Evolutionary conservation across 1,284 basidiomycete genomes (phyloP), one percentile per base, ranked within the genome.

Genomic region (Gomphus bonarii): DNA sequence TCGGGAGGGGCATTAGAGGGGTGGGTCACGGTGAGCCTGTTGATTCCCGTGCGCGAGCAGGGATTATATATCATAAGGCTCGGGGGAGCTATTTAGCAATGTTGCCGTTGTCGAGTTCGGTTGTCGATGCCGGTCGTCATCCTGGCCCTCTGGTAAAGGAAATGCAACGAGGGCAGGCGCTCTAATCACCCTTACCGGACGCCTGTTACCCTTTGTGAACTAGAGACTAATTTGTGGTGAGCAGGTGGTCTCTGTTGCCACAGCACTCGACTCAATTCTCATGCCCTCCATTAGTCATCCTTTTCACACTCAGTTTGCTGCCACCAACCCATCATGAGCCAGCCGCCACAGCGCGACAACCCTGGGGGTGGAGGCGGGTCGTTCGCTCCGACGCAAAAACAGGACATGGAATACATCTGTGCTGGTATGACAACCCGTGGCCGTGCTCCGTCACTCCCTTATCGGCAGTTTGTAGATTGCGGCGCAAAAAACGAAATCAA

Each of bases 401-500:
- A 81, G 63, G 82, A 85, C 3, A 89, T 91, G 84, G 88, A 95
- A 70, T 97, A 97, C 67, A 82, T 93, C 56, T 97, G 94, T 68
- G 94, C 93, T 66, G 92, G 92, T 92, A 69, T 61, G 81, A 66
- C 53, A 30, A 30, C 25, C 7, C 11, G 2, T 48, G 5, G 12
- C 25, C 2, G 20, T 20, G n/a, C 25, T 48, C 16, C 16, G 10
- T n/a, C 25, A 31, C 9, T 6, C 25, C 14, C 46, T 60, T 59
- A 54, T 12, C 8, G 18, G 42, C 42, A 1, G 20, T 12, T 28
- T 53, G 48, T 62, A 97, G 95, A 98, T 71, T 98, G 95, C 70
- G 91, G 92, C 59, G 88, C 88, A 3, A 89, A 91, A 73, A 97
- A 97, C 69, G 85, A 90, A 66, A 95, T 98, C 70, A 88, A 86